phyloP scores from a whole-genome alignment of 352 stramenopile species.

The Globisporangium iwayamae region DNA sequence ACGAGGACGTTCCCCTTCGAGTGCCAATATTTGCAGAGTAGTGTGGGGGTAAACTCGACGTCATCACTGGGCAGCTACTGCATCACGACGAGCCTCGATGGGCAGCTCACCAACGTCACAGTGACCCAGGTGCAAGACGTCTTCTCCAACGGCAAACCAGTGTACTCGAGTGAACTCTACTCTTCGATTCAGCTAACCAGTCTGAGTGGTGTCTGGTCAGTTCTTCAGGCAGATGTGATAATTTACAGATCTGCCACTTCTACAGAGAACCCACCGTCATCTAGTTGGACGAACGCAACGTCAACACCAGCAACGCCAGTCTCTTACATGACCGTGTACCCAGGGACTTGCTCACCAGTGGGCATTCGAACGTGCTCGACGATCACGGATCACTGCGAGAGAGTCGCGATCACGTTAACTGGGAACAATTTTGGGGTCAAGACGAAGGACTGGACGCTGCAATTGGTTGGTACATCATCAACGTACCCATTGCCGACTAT shows the following conservation, averaged over 20 bases:
- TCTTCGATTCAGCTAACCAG: constrained; percentile 30
- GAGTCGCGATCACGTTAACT: constrained; percentile 36
- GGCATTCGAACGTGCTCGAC: constrained; percentile 27
- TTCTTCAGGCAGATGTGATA: constrained; percentile 20
- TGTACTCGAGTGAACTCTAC: constrained; percentile 25
- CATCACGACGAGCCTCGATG: constrained; percentile 23
- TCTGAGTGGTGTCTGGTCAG: constrained; percentile 28
- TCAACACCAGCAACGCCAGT: constrained; percentile 14
- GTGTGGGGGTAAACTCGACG: constrained; percentile 11
- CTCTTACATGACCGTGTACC: constrained; percentile 29
- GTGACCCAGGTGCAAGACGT: constrained; percentile 29
- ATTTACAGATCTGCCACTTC: constrained; percentile 25
- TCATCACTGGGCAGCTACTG: constrained; percentile 26
- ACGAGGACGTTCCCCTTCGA: constrained; percentile 35
- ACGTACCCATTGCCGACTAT: constrained; percentile 21
- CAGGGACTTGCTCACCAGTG: constrained; percentile 32
- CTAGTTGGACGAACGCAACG: constrained; percentile 30
- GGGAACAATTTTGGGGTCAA: constrained; percentile 55
- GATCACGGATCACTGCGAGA: constrained; percentile 42
- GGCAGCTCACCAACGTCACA: constrained; percentile 22
- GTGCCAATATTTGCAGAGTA: constrained; percentile 30
- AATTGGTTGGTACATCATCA: constrained; percentile 24
- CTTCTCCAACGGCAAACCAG: constrained; percentile 35
- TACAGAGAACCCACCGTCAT: constrained; percentile 28
- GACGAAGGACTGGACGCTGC: constrained; percentile 36